A percentile compares a stretch with the other conserved stretches of the same genome.
phyloP scores from a whole-genome alignment of 768 basidiomycete genomes.

The Scleroderma citrinum region DNA sequence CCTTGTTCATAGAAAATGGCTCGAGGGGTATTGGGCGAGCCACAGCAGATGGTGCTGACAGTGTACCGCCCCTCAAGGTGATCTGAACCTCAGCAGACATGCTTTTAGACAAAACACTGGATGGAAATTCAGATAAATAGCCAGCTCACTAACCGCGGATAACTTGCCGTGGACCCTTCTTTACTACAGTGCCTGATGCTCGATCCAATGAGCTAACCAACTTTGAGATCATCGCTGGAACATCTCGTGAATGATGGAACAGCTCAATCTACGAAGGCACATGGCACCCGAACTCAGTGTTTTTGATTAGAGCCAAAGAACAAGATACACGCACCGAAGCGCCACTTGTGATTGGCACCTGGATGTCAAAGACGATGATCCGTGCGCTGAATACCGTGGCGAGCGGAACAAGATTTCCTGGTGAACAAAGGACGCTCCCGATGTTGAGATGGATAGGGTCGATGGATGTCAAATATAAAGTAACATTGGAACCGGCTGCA shows the following conservation, averaged over 20 bases:
- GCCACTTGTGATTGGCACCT: slow-evolving; percentile 83
- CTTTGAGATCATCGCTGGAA: slow-evolving; percentile 83
- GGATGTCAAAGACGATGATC: slow-evolving; percentile 90
- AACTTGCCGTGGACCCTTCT: slow-evolving; percentile 73
- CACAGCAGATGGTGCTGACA: slow-evolving; percentile 40
- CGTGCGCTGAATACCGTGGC: slow-evolving; percentile 76
- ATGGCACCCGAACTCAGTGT: neutral
- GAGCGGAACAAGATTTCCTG: slow-evolving; percentile 64
- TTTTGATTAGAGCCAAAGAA: neutral
- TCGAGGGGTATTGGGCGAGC: slow-evolving; percentile 77
- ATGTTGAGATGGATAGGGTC: slow-evolving; percentile 84
- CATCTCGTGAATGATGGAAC: slow-evolving; percentile 90
- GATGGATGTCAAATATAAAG: slow-evolving; percentile 73
- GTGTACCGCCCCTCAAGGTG: slow-evolving; percentile 52
- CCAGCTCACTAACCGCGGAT: neutral
- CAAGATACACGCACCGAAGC: slow-evolving; percentile 52
- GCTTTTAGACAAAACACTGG: slow-evolving; percentile 80
- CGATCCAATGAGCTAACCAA: slow-evolving; percentile 78
- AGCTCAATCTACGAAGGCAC: slow-evolving; percentile 64
- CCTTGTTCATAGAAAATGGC: slow-evolving; percentile 81
- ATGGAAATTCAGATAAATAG: neutral
- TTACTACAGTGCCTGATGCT: slow-evolving; percentile 63
- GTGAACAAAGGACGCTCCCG: slow-evolving; percentile 85
- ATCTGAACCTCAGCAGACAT: slow-evolving; percentile 84
- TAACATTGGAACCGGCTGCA: slow-evolving; percentile 85